phyloP scores from a whole-genome alignment of 2,329 filamentous ascomycete species.

The Microdochium paspali region DNA sequence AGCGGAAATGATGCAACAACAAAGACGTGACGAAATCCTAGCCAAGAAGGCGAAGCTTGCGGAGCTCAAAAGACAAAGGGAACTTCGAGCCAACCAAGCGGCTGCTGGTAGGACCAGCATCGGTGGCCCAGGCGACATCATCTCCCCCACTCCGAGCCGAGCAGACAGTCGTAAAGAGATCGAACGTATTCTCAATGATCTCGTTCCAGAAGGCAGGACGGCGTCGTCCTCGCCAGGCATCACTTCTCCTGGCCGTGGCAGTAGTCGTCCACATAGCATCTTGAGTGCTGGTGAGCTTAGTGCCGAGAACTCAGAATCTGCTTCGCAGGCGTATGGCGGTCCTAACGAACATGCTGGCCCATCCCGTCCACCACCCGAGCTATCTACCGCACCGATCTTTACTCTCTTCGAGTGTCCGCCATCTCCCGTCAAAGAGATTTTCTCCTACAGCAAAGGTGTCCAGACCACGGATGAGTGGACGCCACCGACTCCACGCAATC shows the following conservation, averaged over 20 bases:
- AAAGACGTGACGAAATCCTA: constrained; percentile 90
- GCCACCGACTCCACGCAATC: constrained; percentile 39
- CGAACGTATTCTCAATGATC: constrained; percentile 74
- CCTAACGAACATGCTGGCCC: constrained; percentile 22
- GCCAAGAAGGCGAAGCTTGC: constrained; percentile 96
- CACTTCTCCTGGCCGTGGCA: constrained; percentile 55
- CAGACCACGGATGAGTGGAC: constrained; percentile 78
- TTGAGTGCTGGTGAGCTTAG: constrained; percentile 75
- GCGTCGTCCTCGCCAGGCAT: constrained; percentile 56
- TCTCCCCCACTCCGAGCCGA: constrained; percentile 61
- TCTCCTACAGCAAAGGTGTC: constrained; percentile 94
- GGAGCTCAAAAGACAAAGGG: constrained; percentile 87
- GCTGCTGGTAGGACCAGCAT: constrained; percentile 59
- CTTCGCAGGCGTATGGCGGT: constrained; percentile 31
- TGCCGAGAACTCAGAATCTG: constrained; percentile 58
- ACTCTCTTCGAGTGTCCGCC: constrained; percentile 76
- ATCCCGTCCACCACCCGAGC: constrained; percentile 47
- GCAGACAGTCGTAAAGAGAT: constrained; percentile 65
- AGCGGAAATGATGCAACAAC: constrained; percentile 56
- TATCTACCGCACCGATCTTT: constrained; percentile 63
- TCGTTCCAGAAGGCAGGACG: constrained; percentile 71
- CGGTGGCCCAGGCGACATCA: constrained; percentile 53
- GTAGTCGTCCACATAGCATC: constrained; percentile 79
- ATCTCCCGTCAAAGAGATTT: constrained; percentile 69
- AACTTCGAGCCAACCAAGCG: constrained; percentile 71